These are phyloP conservation scores for Eucalyptus regnans DNA, from an alignment of 345 rosid species.

Conservation along the genomic window DNA sequence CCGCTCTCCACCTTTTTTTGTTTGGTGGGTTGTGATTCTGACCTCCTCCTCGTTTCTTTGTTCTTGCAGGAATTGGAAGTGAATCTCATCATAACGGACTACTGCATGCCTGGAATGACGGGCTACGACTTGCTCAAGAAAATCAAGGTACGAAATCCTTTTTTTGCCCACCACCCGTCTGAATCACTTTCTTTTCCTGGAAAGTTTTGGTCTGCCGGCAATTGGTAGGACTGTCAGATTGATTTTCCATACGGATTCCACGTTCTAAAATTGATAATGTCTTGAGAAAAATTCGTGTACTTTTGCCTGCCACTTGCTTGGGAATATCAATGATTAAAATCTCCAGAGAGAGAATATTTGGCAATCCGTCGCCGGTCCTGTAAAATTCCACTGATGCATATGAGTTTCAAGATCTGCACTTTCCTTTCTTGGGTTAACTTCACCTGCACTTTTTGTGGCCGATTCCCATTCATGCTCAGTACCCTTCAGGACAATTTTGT, in stretches of 20 bases:
- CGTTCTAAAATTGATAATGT: not conserved
- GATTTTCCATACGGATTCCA: not conserved
- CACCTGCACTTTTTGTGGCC: not conserved
- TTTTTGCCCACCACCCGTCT: not conserved
- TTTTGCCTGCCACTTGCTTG: not conserved
- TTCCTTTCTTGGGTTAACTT: not conserved
- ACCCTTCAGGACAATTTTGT: not conserved
- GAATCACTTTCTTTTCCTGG: not conserved
- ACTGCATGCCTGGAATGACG: conserved; percentile 82
- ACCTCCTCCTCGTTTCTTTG: not conserved
- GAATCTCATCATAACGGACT: conserved; percentile 62
- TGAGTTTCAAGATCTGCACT: not conserved
- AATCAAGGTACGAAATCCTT: conserved; percentile 29
- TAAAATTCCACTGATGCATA: not conserved
- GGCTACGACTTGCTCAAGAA: conserved; percentile 76
- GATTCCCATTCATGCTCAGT: not conserved
- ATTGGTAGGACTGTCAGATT: not conserved
- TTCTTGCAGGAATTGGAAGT: conserved; percentile 38
- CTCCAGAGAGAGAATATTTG: not conserved
- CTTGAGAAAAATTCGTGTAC: not conserved
- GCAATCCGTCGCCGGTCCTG: not conserved
- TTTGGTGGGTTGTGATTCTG: not conserved
- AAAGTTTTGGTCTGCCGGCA: not conserved
- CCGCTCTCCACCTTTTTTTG: not conserved
- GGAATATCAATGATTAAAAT: not conserved